Evolutionary conservation across 352 stramenopile genomes (phyloP), one percentile per base, ranked within the genome.

Genomic region (Globisporangium nunn): DNA sequence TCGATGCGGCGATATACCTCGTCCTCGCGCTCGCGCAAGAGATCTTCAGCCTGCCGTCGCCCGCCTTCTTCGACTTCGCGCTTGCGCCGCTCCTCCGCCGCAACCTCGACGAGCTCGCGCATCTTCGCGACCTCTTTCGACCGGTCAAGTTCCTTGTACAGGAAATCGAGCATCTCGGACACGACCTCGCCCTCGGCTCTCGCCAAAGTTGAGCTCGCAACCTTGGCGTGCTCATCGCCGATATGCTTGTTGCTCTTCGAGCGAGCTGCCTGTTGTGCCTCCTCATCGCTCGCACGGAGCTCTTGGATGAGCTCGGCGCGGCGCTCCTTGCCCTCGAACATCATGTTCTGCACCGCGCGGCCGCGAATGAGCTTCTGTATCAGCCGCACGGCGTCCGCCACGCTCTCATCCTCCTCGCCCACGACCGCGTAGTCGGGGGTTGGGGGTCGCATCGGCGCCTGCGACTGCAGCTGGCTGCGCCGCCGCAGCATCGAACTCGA

Each of bases 301-400:
- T 97, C 91, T 2, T 70, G 65, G 50, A 97, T 96, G 30, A 97
- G 74, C 70, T 96, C 90, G 2, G 82, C 59, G 6, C 90, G 76
- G 6, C 88, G 82, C 53, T 91, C 74, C 46, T 96, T 96, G 66
- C 85, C 91, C 47, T 97, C 88, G 56, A 94, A 96, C 89, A 98
- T 97, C 68, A 92, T 93, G 60, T 97, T 97, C 71, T 97, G 91
- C 23, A 97, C 86, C 29, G 90, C 88, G 37, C 90, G 83, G 15
- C 91, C 91, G 45, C 91, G 83, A 33, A 97, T 54, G 3, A 97
- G 69, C 53, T 91, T 84, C 68, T 97, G 91, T 11, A 97, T 61
- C 44, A 97, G 64, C 15, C 84, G 68, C 11, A 94, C 71, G n/a
- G 86, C 79, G 29, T 86, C 68, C 7, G 75, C 69, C 6, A 85